Percentiles rank a stretch among this genome's conserved stretches.
These are phyloP conservation scores for Testicularia cyperi DNA, from an alignment of 1,284 basidiomycete genomes.

Conservation along the genomic window DNA sequence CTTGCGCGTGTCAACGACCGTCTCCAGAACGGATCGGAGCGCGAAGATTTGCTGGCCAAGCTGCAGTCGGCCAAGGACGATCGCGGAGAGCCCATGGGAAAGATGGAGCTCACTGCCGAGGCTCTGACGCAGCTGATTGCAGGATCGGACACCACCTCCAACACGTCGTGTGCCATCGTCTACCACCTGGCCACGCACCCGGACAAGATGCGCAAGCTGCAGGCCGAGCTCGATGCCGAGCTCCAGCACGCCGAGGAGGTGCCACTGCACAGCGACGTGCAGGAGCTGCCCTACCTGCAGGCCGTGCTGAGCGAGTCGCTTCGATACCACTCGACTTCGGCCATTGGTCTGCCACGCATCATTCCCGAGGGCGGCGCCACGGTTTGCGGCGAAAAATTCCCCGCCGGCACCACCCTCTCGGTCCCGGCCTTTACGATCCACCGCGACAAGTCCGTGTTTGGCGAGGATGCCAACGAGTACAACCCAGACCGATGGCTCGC, in stretches of 20 bases:
- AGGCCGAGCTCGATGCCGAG: constrained; percentile 74
- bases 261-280: constrained; percentile 40
- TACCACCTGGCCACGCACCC: constrained; percentile 76
- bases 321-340: constrained; percentile 73
- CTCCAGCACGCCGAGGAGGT: constrained; percentile 44
- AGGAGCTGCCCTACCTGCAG: constrained; percentile 64
- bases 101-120: constrained; percentile 80
- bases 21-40: constrained; percentile 65
- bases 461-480: constrained; percentile 74
- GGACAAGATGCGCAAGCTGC: constrained; percentile 70
- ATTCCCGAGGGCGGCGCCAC: constrained; percentile 42
- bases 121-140: constrained; percentile 80
- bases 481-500: constrained; percentile 77
- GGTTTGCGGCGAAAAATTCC: constrained; percentile 64
- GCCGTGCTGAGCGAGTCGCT: constrained; percentile 81
- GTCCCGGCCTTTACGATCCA: constrained; percentile 71
- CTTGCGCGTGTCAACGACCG: constrained; percentile 78
- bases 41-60: constrained; percentile 77
- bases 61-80: constrained; percentile 76
- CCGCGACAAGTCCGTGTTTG: constrained; percentile 72
- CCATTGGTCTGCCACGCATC: constrained; percentile 68
- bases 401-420: constrained; percentile 64
- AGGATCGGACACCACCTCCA: constrained; percentile 53
- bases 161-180: constrained; percentile 65
- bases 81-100: constrained; percentile 75